A percentile compares a stretch with the other conserved stretches of the same genome.
Evolutionary conservation across 1,284 basidiomycete species (phyloP).

Genomic region (Erythrobasidium hasegawianum): DNA sequence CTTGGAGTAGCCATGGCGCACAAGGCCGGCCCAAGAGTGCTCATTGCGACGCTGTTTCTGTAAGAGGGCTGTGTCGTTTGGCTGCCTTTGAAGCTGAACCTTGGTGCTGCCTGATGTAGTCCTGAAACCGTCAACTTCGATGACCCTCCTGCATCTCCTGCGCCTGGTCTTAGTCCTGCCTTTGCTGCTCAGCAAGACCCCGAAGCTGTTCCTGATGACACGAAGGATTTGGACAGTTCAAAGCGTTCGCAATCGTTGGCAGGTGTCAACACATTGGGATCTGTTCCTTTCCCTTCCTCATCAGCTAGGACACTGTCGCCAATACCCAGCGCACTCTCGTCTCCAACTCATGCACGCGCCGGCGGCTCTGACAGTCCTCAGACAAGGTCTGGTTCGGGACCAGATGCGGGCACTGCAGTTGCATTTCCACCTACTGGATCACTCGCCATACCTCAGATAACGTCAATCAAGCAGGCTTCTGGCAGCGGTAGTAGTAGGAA

Average conservation of each 20-base stretch:
- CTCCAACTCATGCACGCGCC: neutral
- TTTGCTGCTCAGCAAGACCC: neutral
- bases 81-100: neutral
- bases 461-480: neutral
- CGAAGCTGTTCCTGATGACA: too few species aligned
- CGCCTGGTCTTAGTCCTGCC: neutral
- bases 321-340: too few species aligned
- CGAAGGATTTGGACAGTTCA: too few species aligned
- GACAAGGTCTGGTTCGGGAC: neutral
- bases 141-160: slow-evolving; percentile 9
- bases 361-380: slow-evolving; percentile 7
- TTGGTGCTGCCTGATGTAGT: neutral
- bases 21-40: slow-evolving; percentile 20
- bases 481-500: neutral
- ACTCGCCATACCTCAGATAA: neutral
- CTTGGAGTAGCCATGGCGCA: neutral
- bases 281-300: too few species aligned
- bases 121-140: slow-evolving; percentile 26
- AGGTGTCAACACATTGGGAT: too few species aligned
- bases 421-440: neutral
- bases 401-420: neutral
- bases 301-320: too few species aligned
- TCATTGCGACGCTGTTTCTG: slow-evolving; percentile 32
- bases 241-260: too few species aligned
- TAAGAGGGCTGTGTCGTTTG: neutral